Evolutionary conservation across 2,329 filamentous ascomycete species (phyloP).

Genomic region (Davidsoniella australis): DNA sequence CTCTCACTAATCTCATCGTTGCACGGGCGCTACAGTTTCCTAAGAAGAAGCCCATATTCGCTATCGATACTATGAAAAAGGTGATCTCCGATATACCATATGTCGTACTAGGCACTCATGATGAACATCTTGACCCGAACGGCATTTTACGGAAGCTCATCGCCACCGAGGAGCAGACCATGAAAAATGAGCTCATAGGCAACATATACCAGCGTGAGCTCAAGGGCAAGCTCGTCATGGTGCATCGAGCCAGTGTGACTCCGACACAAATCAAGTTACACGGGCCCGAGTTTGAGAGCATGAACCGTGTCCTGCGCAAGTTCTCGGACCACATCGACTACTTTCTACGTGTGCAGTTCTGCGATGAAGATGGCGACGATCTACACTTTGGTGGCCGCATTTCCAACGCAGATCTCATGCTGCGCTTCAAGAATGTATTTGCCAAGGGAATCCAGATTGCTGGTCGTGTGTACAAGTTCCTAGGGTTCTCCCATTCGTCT

Average conservation of each 20-base stretch:
- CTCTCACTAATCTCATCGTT: slow-evolving; percentile 28
- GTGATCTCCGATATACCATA: slow-evolving; percentile 36
- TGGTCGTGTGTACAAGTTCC: slow-evolving; percentile 44
- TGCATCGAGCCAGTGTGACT: slow-evolving; percentile 31
- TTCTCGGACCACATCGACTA: slow-evolving; percentile 40
- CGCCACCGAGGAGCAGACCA: neutral
- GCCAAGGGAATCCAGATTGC: slow-evolving; percentile 43
- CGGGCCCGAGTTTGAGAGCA: slow-evolving; percentile 48
- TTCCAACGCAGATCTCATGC: slow-evolving; percentile 30
- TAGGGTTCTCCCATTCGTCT: slow-evolving; percentile 69
- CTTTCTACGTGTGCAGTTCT: slow-evolving; percentile 56
- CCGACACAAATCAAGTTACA: slow-evolving; percentile 39
- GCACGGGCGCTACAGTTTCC: slow-evolving; percentile 8
- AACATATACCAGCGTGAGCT: slow-evolving; percentile 12
- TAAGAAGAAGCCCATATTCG: slow-evolving; percentile 23
- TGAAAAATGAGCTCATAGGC: slow-evolving; percentile 11
- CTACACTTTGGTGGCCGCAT: slow-evolving; percentile 30
- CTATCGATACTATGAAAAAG: slow-evolving; percentile 34
- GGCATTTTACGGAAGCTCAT: slow-evolving; percentile 24
- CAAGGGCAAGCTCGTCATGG: slow-evolving; percentile 7
- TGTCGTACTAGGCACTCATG: slow-evolving; percentile 32
- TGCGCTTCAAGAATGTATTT: slow-evolving; percentile 44
- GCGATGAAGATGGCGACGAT: slow-evolving; percentile 53
- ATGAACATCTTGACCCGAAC: slow-evolving; percentile 23
- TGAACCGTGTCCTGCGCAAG: slow-evolving; percentile 54